Percentiles rank a stretch among this genome's conserved stretches.
phyloP scores from a whole-genome alignment of 345 rosid species.

The Bretschneidera sinensis region DNA sequence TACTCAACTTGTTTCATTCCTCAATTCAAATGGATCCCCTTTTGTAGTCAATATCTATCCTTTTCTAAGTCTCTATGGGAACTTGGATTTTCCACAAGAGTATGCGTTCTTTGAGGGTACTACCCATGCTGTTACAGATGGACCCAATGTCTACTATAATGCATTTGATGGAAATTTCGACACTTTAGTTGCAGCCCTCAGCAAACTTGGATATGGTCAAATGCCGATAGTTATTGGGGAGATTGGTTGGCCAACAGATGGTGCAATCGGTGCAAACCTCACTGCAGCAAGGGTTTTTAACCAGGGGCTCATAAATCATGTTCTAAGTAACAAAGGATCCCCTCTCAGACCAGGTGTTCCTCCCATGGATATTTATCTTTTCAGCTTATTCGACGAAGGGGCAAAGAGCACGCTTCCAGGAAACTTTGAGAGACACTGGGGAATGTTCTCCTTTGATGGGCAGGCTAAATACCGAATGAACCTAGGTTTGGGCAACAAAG shows the following conservation, averaged over 20 bases:
- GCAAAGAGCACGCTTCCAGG: slow-evolving; percentile 84
- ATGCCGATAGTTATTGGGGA: slow-evolving; percentile 93
- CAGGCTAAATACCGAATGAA: slow-evolving; percentile 85
- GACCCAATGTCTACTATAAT: slow-evolving; percentile 68
- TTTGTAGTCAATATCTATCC: slow-evolving; percentile 91
- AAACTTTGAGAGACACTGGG: slow-evolving; percentile 95
- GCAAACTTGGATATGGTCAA: slow-evolving; percentile 76
- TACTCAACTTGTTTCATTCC: slow-evolving; percentile 78
- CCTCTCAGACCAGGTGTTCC: slow-evolving; percentile 82
- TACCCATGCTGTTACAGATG: slow-evolving; percentile 77
- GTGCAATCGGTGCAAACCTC: slow-evolving; percentile 74
- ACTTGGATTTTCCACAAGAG: slow-evolving; percentile 90
- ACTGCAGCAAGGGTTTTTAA: slow-evolving; percentile 82
- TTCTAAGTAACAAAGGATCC: slow-evolving; percentile 73
- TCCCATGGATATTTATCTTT: slow-evolving; percentile 79
- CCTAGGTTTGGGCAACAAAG: slow-evolving; percentile 68
- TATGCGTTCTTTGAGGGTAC: slow-evolving; percentile 87
- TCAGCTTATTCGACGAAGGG: slow-evolving; percentile 87
- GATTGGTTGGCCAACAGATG: slow-evolving; percentile 97
- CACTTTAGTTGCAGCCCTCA: slow-evolving; percentile 85
- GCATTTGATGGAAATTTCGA: slow-evolving; percentile 94
- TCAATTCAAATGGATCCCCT: slow-evolving; percentile 83
- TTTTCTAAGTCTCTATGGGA: slow-evolving; percentile 88
- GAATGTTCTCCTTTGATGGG: slow-evolving; percentile 93
- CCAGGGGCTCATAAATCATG: slow-evolving; percentile 75